Evolutionary conservation across 1,139 yeast species (phyloP).

Genomic region (Yamadazyma sp.): DNA sequence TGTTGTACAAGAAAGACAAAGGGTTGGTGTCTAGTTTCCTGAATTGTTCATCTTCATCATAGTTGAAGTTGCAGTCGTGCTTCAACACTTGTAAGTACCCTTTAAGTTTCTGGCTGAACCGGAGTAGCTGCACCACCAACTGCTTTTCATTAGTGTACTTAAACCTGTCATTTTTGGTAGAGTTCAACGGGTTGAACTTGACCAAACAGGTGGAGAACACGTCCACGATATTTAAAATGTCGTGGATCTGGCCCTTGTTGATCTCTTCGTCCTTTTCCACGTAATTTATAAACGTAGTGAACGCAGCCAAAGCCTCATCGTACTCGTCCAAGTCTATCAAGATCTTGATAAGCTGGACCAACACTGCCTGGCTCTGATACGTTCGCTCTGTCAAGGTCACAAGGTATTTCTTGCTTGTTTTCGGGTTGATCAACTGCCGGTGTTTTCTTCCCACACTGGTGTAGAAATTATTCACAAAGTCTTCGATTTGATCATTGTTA

Average conservation of each 20-base stretch:
- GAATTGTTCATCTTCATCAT: conserved; percentile 23
- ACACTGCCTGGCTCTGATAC: conserved; percentile 38
- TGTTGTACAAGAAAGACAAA: conserved; percentile 39
- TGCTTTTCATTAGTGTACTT: conserved; percentile 23
- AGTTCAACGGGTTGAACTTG: conserved; percentile 38
- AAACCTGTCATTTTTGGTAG: conserved; percentile 24
- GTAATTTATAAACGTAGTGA: conserved; percentile 37
- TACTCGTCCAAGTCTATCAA: conserved; percentile 37
- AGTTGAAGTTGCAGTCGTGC: conserved; percentile 26
- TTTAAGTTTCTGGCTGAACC: conserved; percentile 21
- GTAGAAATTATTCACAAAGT: conserved; percentile 35
- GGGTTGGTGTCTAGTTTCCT: conserved; percentile 15
- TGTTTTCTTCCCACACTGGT: conserved; percentile 20
- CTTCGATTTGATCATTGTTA: conserved; percentile 21
- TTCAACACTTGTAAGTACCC: conserved; percentile 26
- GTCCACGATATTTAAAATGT: conserved; percentile 38
- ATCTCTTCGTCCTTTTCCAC: conserved; percentile 36
- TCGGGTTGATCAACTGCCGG: conserved; percentile 12
- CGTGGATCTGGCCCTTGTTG: conserved; percentile 30
- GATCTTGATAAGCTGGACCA: conserved; percentile 33
- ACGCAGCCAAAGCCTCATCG: conserved; percentile 48
- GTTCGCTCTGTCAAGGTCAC: conserved; percentile 33
- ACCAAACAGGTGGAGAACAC: conserved; percentile 34
- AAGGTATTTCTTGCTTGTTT: conserved; percentile 32
- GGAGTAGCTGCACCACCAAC: conserved; percentile 23